Evolutionary conservation across 129 eudicot genomes (phyloP).

Genomic region (Pseudognaphalium luteoalbum): DNA sequence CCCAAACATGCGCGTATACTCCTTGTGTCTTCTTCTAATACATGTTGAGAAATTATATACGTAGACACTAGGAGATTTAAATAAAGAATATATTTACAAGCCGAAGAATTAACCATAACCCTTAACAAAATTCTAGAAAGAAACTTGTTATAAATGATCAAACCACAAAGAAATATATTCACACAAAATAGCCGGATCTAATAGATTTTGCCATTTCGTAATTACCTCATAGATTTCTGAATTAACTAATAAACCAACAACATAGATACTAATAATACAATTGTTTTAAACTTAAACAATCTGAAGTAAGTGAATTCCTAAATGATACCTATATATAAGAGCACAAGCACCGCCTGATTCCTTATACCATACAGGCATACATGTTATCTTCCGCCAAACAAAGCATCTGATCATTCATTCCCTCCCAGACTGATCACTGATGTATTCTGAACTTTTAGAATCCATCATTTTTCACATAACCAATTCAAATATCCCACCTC

Average conservation of each 20-base stretch:
- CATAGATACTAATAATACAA: neutral
- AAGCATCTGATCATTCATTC: no score
- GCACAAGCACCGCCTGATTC: no score
- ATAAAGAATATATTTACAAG: neutral
- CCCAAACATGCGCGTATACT: no score
- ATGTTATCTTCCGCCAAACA: no score
- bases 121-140: neutral
- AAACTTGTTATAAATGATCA: neutral
- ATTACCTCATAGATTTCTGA: neutral
- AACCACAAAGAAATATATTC: neutral
- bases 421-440: neutral
- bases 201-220: no score
- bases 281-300: neutral
- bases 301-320: neutral
- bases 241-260: no score
- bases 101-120: neutral
- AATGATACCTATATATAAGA: neutral
- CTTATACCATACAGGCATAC: no score
- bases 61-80: neutral
- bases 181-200: neutral
- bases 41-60: no score
- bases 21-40: no score
- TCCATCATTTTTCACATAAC: neutral
- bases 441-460: neutral
- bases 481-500: conserved; percentile 85